These are phyloP conservation scores for Ciborinia camelliae DNA, from an alignment of 2,329 filamentous ascomycete genomes.

Conservation along the genomic window DNA sequence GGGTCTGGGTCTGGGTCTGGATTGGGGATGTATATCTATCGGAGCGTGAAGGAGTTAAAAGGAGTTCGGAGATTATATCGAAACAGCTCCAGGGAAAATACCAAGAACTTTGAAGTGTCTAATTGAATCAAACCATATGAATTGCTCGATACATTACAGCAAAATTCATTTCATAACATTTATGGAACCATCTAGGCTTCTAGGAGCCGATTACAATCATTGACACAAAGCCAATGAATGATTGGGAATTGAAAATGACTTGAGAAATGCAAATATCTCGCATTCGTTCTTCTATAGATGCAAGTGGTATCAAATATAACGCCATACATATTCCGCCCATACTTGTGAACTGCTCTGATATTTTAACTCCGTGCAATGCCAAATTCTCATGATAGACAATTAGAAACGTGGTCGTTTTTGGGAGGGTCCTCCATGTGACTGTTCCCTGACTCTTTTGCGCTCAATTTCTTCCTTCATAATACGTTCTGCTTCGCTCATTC, in stretches of 20 bases:
- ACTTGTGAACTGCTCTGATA: constrained; percentile 16
- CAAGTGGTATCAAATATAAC: constrained; percentile 33
- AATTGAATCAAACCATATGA: not conserved
- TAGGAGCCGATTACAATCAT: not conserved
- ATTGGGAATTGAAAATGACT: not conserved
- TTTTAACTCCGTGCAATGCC: constrained; percentile 23
- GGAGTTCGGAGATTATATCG: not conserved
- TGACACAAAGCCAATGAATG: not conserved
- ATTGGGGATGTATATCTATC: not conserved
- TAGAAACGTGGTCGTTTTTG: constrained; percentile 18
- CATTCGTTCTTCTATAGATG: constrained; percentile 22
- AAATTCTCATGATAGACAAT: constrained; percentile 1
- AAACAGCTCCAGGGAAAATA: not conserved
- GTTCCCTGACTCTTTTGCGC: constrained; percentile 57
- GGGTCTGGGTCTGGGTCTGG: not conserved
- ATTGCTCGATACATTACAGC: not conserved
- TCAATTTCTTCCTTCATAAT: constrained; percentile 88
- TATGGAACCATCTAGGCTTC: not conserved
- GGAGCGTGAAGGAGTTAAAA: constrained; percentile 1
- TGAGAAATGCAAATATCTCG: not conserved
- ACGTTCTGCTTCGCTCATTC: constrained; percentile 81
- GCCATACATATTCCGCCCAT: constrained; percentile 19
- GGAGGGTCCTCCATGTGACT: constrained; percentile 14
- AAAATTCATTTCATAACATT: not conserved
- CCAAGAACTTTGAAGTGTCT: not conserved